Conservation (phyloP, 495 filamentous ascomycete species). For the Patellaria atrata region DNA sequence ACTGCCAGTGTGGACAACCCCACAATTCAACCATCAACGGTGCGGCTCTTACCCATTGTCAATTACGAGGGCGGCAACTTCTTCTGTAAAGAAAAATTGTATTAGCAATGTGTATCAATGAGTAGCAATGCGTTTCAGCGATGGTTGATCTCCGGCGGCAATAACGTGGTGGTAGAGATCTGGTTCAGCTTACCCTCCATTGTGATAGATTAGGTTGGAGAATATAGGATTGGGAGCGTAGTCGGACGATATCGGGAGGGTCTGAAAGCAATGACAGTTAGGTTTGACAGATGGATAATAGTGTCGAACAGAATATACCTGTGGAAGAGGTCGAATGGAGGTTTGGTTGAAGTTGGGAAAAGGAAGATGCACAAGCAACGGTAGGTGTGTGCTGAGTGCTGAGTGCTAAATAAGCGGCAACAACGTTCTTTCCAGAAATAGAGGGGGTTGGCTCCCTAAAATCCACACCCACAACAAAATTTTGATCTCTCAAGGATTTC, state of each 20-base stretch:
- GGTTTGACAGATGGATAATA: no score
- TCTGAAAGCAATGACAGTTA: conserved; percentile 17
- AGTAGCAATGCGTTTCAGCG: no score
- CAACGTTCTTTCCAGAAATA: no score
- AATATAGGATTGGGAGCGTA: conserved; percentile 24
- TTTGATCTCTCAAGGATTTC: no score
- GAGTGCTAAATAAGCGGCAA: conserved; percentile 23
- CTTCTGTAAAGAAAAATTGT: conserved; percentile 51
- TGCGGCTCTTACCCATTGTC: conserved; percentile 91
- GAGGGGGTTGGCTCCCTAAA: no score
- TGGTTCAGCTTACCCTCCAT: conserved; percentile 62
- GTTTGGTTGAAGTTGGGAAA: conserved; percentile 12
- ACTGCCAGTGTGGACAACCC: conserved; percentile 17
- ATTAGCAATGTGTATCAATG: conserved; percentile 21
- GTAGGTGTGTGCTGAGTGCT: conserved; percentile 23
- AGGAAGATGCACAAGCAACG: conserved; percentile 17
- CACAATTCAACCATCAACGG: conserved; percentile 7
- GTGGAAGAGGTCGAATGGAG: conserved; percentile 13
- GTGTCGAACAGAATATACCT: no score
- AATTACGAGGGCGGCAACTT: conserved; percentile 99
- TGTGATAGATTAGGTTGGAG: conserved; percentile 33
- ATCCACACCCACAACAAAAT: no score
- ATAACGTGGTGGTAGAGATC: conserved; percentile 10
- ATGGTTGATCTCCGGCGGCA: no score
- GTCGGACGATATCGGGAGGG: conserved; percentile 8